Conservation (phyloP, 345 rosid genomes). For the Arabidopsis arenosa region DNA sequence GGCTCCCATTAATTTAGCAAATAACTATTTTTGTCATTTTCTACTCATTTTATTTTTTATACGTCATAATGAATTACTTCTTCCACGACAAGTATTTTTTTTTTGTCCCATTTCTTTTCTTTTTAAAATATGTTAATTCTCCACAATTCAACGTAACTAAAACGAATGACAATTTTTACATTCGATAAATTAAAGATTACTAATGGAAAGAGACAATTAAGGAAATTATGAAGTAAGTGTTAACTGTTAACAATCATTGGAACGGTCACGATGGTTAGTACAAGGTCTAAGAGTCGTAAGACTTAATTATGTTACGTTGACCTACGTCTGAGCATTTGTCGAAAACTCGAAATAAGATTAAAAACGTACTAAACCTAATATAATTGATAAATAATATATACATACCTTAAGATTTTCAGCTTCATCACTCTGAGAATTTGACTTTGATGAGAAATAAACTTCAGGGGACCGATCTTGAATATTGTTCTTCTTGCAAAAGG, state of each 20-base stretch:
- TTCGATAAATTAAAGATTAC: not conserved
- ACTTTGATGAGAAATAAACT: slow-evolving; percentile 56
- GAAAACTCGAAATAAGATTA: not conserved
- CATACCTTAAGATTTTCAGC: slow-evolving; percentile 59
- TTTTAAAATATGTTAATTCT: not conserved
- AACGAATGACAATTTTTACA: not conserved
- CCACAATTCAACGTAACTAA: not conserved
- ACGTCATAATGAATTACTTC: not conserved
- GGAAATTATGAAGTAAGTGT: not conserved
- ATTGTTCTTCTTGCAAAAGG: slow-evolving; percentile 61
- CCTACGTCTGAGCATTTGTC: not conserved
- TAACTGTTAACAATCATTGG: not conserved
- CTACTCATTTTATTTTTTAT: not conserved
- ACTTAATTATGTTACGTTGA: not conserved
- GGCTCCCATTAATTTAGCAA: not conserved
- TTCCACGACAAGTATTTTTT: not conserved
- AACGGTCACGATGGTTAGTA: not conserved
- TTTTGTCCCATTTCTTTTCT: not conserved
- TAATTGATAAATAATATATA: too few species aligned
- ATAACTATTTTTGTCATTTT: not conserved
- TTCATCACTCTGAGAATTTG: slow-evolving; percentile 34
- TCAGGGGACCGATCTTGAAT: slow-evolving; percentile 59
- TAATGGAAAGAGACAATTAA: not conserved
- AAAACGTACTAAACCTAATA: not conserved
- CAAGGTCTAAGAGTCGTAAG: not conserved